Evolutionary conservation across 2,329 filamentous ascomycete species (phyloP).

Genomic region (Metarhizium brunneum): DNA sequence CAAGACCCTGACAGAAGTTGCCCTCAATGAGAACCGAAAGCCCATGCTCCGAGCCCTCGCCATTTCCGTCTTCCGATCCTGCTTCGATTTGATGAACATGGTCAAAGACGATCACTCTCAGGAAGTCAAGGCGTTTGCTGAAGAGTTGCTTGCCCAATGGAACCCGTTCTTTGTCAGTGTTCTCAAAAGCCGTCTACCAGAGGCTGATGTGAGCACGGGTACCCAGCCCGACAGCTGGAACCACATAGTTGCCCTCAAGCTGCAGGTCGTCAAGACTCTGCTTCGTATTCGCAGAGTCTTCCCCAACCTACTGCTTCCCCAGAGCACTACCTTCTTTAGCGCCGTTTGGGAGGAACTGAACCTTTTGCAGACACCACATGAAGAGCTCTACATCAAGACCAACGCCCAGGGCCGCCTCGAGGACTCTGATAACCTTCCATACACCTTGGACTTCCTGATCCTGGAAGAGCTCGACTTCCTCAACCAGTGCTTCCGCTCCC

Average conservation of each 20-base stretch:
- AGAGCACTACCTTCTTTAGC: conserved; percentile 75
- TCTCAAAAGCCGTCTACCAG: conserved; percentile 67
- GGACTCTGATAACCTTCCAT: conserved; percentile 84
- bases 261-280: conserved; percentile 89
- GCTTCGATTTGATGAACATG: conserved; percentile 94
- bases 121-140: conserved; percentile 81
- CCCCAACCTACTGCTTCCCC: conserved; percentile 68
- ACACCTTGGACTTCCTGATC: conserved; percentile 87
- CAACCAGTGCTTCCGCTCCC: conserved; percentile 80
- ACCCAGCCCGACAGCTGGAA: conserved; percentile 61
- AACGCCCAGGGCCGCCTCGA: conserved; percentile 82
- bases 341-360: conserved; percentile 84
- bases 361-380: conserved; percentile 62
- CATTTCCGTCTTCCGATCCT: conserved; percentile 80
- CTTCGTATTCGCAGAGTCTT: conserved; percentile 84
- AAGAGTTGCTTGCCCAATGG: conserved; percentile 77
- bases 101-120: conserved; percentile 86
- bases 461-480: conserved; percentile 93
- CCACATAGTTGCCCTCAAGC: conserved; percentile 74
- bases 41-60: conserved; percentile 72
- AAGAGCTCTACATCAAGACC: conserved; percentile 75
- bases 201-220: conserved; percentile 39
- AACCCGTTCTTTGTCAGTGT: conserved; percentile 78
- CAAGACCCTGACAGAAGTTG: conserved; percentile 73
- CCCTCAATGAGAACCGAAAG: conserved; percentile 65